Evolutionary conservation across 108 stramenopile species (phyloP).

Genomic region (Cyclostephanos invisitatus): DNA sequence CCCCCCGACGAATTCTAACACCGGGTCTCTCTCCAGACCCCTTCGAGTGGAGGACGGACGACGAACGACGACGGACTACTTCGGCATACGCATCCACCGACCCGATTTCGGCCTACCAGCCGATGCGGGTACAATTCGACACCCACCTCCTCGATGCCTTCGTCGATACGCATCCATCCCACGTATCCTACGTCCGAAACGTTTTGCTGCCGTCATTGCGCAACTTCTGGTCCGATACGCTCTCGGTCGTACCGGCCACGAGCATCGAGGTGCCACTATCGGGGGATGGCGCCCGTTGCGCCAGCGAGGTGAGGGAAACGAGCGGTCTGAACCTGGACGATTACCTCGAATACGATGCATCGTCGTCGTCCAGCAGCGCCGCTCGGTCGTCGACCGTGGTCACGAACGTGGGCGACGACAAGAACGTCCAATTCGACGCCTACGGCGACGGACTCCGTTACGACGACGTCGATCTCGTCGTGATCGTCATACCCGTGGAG

Average conservation of each 20-base stretch:
- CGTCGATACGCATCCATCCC: conserved; percentile 13
- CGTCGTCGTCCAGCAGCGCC: conserved; percentile 6
- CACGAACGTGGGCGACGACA: conserved; percentile 24
- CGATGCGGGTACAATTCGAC: conserved; percentile 45
- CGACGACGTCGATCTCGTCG: conserved; percentile 32
- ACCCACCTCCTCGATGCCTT: conserved; percentile 41
- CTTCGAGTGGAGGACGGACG: not conserved
- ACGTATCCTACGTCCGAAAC: conserved; percentile 40
- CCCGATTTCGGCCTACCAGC: not conserved
- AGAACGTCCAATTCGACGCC: conserved; percentile 23
- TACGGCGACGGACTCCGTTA: conserved; percentile 17
- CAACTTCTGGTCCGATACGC: conserved; percentile 37
- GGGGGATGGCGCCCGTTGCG: conserved; percentile 15
- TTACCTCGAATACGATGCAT: not conserved
- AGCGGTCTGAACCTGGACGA: conserved; percentile 30
- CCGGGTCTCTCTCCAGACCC: not conserved
- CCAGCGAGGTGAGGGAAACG: conserved; percentile 17
- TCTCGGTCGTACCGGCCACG: conserved; percentile 30
- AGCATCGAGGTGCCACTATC: conserved; percentile 32
- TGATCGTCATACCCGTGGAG: conserved; percentile 42
- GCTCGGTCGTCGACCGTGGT: conserved; percentile 19
- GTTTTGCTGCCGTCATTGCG: conserved; percentile 35
- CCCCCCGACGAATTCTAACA: not conserved
- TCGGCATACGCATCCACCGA: not conserved
- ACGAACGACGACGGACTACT: not conserved